Base-by-base conservation (phyloP, 257 asterid genomes). In the Primulina tabacum region DNA sequence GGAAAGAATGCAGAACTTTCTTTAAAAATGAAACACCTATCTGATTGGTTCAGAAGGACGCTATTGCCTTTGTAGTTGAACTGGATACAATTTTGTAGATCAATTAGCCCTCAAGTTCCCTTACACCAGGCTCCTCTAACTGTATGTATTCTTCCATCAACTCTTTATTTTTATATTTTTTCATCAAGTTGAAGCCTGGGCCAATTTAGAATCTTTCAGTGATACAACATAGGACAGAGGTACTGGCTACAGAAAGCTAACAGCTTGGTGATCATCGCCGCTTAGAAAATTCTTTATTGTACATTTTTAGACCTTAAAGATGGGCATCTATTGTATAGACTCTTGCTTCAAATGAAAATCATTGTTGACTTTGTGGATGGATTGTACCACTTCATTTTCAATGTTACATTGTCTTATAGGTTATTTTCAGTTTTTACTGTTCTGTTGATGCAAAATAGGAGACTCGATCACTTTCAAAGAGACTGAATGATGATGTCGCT, bases 41-140 rank as follows among this genome's bases (percentile, higher is more conserved):
- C 95, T 16, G 88, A 86, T 18, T 90, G 95, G 95, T 90, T 90
- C 82, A 72, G 74, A 65, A 82, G 78, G 83, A 78, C 84, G 20
- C 68, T 84, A 26, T 68, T 83, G 8, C 79, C 89, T 38, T 76
- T 80, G 20, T 88, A 90, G 89, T 60, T 65, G 52, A 35, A 57
- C 63, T n/a, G 11, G 61, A 72, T 75, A 67, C 88, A 89, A 72
- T 89, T 92, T 89, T 89, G 94, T 84, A 88, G 96, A 84, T 78
- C 77, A 56, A 53, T 72, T 80, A 70, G 81, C 72, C 74, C 32
- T 57, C 70, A 55, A 35, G 24, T 24, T 30, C 20, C 60, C 60
- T 64, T 53, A 30, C 59, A 60, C 72, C 66, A 52, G 69, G 74
- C 70, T 73, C 12, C 64, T 71, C 77, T 52, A 37, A 20, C 34